Evolutionary conservation across 2,329 filamentous ascomycete genomes (phyloP).

Genomic region (Colletotrichum eremochloae): DNA sequence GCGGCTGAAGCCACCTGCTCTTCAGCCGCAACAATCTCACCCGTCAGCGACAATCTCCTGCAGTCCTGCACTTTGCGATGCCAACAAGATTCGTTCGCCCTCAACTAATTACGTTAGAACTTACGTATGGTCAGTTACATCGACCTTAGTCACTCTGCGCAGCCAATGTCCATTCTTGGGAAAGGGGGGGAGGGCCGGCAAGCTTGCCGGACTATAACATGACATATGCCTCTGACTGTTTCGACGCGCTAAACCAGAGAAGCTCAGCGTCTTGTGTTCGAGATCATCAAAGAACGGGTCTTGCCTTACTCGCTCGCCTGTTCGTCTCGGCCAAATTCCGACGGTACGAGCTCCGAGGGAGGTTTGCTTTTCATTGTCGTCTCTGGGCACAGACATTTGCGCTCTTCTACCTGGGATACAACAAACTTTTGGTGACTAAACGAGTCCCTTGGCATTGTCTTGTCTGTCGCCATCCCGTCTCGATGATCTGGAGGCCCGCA

Average conservation of each 20-base stretch:
- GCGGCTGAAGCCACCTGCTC: conserved; percentile 22
- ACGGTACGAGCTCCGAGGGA: conserved; percentile 1
- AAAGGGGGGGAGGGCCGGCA: too few relatives aligned
- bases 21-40: conserved; percentile 26
- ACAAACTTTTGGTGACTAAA: conserved; percentile 1
- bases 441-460: conserved; percentile 6
- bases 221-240: neutral
- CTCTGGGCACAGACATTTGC: neutral
- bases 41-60: conserved; percentile 5
- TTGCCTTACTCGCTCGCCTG: neutral
- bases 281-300: neutral
- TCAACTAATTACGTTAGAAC: neutral
- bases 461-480: neutral
- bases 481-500: neutral
- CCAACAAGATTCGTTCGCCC: neutral
- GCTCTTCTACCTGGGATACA: neutral
- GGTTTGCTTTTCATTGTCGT: neutral
- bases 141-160: conserved; percentile 1
- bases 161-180: neutral
- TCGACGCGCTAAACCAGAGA: neutral
- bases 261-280: neutral
- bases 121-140: neutral
- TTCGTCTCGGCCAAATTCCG: conserved; percentile 8
- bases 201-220: neutral
- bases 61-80: neutral